Base-by-base conservation (phyloP, 768 basidiomycete species). In the Leucosporidium yakuticum region DNA sequence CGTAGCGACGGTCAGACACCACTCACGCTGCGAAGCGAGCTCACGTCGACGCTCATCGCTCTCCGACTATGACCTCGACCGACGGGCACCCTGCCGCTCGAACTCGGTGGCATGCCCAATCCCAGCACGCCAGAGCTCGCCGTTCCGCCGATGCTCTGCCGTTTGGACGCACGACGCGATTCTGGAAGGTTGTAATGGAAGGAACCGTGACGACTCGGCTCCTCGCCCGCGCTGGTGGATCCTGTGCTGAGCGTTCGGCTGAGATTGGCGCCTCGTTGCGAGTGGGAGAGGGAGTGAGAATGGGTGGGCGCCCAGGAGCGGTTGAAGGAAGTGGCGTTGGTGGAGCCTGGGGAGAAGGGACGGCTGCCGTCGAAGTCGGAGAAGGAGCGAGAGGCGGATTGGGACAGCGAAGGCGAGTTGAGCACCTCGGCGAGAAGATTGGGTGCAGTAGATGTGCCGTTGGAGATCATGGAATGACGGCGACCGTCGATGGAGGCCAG, bases 31-130 rank as follows among this genome's bases (percentile, higher is more conserved):
- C 6, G 57, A 54, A 1, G 49, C 20, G 47, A 50, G 23, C 27
- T 58, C 9, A 67, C 65, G 32, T 72, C 71, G 59, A 72, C 59
- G 53, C 71, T 72, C 62, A 69, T 60, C 31, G 71, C 62, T 21
- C 71, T 25, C 21, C 68, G 21, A 27, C 32, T 56, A 55, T 69
- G 71, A 0, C 64, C 64, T 19, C 61, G 36, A 9, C 65, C 65
- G 17, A 65, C 55, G 14, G 64, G 64, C 5, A 66, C 44, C 31
- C 60, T 63, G 3, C 51, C 27, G 5, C 48, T 25, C 34, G 34
- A 36, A 12, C 39, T 44, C 39, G 39, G 39, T 15, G 39, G 39
- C 39, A 44, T 44, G 11, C 39, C 39, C 39, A 44, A 44, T 8
- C 39, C 14, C 39, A 44, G 17, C 6, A 15, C 39, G 14, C 39